Evolutionary conservation across 345 rosid genomes (phyloP).

Genomic region (Eucalyptus leucophloia): DNA sequence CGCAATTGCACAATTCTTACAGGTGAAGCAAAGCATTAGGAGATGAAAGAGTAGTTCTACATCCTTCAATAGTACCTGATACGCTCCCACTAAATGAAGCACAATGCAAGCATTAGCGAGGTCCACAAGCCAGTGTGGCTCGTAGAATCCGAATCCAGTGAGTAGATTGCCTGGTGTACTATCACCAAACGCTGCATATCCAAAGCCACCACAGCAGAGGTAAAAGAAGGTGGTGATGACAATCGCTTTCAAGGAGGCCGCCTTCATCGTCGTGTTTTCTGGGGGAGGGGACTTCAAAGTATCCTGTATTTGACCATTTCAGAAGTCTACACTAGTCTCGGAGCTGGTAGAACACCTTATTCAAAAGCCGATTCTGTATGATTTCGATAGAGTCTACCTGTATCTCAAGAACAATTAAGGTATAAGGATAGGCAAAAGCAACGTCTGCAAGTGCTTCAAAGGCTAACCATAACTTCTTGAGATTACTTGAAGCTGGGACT

Average conservation of each 20-base stretch:
- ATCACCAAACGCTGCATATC: conserved; percentile 46
- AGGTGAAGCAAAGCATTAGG: background rate
- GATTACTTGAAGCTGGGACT: background rate
- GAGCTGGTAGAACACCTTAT: background rate
- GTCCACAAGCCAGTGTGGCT: conserved; percentile 9
- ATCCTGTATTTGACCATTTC: conserved; percentile 10
- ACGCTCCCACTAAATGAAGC: background rate
- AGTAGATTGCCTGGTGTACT: conserved; percentile 39
- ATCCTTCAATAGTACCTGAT: background rate
- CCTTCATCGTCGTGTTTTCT: conserved; percentile 33
- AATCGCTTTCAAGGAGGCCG: conserved; percentile 21
- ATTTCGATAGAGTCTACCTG: conserved; percentile 6
- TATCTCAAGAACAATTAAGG: conserved; percentile 20
- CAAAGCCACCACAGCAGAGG: conserved; percentile 27
- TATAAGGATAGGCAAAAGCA: conserved; percentile 17
- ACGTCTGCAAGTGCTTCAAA: conserved; percentile 16
- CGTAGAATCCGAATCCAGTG: conserved; percentile 37
- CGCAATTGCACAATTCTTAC: background rate
- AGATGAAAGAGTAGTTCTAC: background rate
- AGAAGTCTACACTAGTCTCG: background rate
- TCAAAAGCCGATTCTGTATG: background rate
- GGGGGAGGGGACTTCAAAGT: conserved; percentile 33
- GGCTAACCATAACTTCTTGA: conserved; percentile 1
- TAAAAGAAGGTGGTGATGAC: conserved; percentile 20
- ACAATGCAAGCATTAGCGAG: background rate